phyloP scores from a whole-genome alignment of 208 protist species.

The Trypanosoma avium region DNA sequence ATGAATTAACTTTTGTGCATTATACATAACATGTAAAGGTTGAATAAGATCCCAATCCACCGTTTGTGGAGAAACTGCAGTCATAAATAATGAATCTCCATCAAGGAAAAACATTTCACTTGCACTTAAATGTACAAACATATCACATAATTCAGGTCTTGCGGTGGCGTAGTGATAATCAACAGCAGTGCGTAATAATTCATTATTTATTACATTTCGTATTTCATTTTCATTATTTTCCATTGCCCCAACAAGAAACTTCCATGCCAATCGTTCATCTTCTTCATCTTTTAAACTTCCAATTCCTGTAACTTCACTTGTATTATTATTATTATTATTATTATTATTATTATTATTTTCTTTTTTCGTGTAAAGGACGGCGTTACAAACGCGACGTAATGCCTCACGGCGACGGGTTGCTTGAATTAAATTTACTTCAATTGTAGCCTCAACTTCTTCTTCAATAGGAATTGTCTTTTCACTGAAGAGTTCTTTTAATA shows the following conservation, averaged over 20 bases:
- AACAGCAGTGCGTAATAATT: conserved; percentile 47
- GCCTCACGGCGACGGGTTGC: conserved; percentile 36
- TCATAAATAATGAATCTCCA: conserved; percentile 88
- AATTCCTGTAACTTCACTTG: too few species aligned
- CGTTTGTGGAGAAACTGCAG: conserved; percentile 63
- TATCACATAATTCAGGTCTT: conserved; percentile 85
- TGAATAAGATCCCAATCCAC: conserved; percentile 91
- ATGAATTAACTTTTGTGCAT: conserved; percentile 77
- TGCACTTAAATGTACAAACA: conserved; percentile 89
- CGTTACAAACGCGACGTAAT: conserved; percentile 34
- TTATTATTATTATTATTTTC: background rate
- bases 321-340: too few species aligned
- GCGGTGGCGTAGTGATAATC: conserved; percentile 78
- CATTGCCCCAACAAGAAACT: conserved; percentile 61
- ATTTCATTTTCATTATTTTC: conserved; percentile 24
- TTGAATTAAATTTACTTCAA: conserved; percentile 14
- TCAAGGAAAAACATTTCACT: conserved; percentile 93
- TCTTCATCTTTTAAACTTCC: conserved; percentile 52
- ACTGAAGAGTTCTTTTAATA: conserved; percentile 58
- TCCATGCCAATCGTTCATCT: conserved; percentile 78
- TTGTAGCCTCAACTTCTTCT: conserved; percentile 19
- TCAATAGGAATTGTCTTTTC: conserved; percentile 30
- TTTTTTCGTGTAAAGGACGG: conserved; percentile 10
- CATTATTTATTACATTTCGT: conserved; percentile 36
- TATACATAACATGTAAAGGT: conserved; percentile 84